Evolutionary conservation across 352 stramenopile species (phyloP).

Genomic region (Globisporangium echinulatum): DNA sequence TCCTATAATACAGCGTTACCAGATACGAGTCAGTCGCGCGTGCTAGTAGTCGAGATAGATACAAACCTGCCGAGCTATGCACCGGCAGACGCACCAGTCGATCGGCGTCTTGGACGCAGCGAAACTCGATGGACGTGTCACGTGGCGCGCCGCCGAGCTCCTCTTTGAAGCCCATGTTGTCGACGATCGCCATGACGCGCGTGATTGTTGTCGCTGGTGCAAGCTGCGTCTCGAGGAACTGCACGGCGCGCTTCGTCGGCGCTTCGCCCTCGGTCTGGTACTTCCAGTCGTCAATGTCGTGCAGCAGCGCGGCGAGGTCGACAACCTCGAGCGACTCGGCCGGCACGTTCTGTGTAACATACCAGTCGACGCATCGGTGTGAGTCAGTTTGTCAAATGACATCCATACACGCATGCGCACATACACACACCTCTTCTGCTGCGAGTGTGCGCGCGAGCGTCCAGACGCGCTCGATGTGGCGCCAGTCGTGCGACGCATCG

Average conservation of each 20-base stretch:
- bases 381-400: background rate
- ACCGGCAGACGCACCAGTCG: conserved; percentile 38
- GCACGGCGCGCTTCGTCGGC: too few species aligned
- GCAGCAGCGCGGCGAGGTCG: conserved; percentile 77
- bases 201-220: too few species aligned
- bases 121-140: conserved; percentile 52
- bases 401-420: background rate
- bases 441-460: conserved; percentile 62
- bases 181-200: too few species aligned
- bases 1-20: conserved; percentile 27
- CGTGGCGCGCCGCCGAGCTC: too few species aligned
- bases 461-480: conserved; percentile 87
- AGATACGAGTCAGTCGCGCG: background rate
- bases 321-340: conserved; percentile 66
- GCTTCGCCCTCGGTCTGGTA: too few species aligned
- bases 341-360: conserved; percentile 31
- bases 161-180: too few species aligned
- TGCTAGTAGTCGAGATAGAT: background rate
- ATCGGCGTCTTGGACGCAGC: conserved; percentile 88
- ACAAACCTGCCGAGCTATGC: background rate
- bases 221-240: too few species aligned
- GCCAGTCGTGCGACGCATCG: conserved; percentile 83
- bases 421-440: conserved; percentile 55
- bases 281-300: conserved; percentile 91
- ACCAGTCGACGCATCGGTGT: background rate